Base-by-base conservation (phyloP, 345 rosid species). In the Melaleuca alternifolia region DNA sequence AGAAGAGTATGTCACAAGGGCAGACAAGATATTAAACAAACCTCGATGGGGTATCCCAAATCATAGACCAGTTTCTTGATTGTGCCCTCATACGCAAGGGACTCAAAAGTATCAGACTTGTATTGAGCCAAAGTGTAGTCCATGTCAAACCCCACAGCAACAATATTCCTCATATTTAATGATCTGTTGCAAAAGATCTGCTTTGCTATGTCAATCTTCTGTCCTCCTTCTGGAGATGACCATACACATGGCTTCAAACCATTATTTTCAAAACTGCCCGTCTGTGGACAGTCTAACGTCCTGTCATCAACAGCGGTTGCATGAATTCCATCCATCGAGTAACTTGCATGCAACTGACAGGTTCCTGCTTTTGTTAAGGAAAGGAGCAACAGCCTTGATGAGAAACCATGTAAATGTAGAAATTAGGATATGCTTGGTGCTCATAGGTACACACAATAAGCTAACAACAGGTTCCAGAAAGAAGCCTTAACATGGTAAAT, bases 101-200 rank as follows among this genome's bases (percentile, higher is more conserved):
- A 89, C 90, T 97, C 99, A 83, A 97, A 97, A 77, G 99, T 96
- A 85, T 95, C 99, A 51, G 99, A 93, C 87, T 93, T 97, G 92
- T 97, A 97, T 86, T 97, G 99, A 44, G 99, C 99, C 90, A 96
- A 91, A 33, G 99, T 97, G 89, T 97, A 97, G 90, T 97, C 99
- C 99, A 97, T 97, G 90, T 97, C 99, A 91, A 97, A 96, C 57
- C 99, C 99, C 59, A 97, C 95, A 26, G 99, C 98, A 41, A 95
- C 90, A 21, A 95, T 95, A 89, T 91, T 97, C 92, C 88, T 97
- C 99, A 97, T 97, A 89, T 97, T 96, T 90, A 97, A 89, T 62
- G 99, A 93, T 90, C 99, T 93, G 88, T 96, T 97, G 93, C 99
- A 97, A 88, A 97, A 97, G 59, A 97, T 97, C 89, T 93, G 98